A percentile compares a stretch with the other conserved stretches of the same genome.
Evolutionary conservation across 2,329 filamentous ascomycete species (phyloP).

Genomic region (Colletotrichum trifolii): DNA sequence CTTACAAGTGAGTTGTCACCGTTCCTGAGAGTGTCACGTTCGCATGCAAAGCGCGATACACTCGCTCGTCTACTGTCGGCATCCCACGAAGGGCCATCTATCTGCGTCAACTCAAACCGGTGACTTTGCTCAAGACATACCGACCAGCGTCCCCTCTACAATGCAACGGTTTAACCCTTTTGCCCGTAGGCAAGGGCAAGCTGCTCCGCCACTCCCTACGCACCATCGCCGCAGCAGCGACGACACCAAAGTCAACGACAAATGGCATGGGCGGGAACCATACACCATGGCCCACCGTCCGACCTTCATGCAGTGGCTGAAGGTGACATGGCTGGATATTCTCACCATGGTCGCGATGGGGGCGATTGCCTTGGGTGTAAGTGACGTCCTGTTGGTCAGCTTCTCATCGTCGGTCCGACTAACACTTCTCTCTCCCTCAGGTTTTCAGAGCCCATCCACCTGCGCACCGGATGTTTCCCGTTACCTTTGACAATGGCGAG

Average conservation of each 20-base stretch:
- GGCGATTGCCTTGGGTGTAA: slow-evolving; percentile 74
- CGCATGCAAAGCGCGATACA: too few relatives aligned
- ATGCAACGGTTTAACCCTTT: slow-evolving; percentile 23
- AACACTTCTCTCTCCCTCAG: slow-evolving; percentile 46
- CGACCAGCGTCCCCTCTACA: too few relatives aligned
- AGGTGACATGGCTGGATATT: slow-evolving; percentile 74
- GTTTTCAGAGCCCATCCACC: slow-evolving; percentile 73
- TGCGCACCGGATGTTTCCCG: slow-evolving; percentile 74
- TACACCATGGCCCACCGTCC: slow-evolving; percentile 63
- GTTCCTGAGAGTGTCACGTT: too few relatives aligned
- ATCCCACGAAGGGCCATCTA: neutral
- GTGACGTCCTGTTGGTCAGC: slow-evolving; percentile 39
- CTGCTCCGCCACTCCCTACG: slow-evolving; percentile 1
- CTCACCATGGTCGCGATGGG: slow-evolving; percentile 76
- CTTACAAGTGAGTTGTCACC: too few relatives aligned
- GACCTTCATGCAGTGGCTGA: slow-evolving; percentile 76
- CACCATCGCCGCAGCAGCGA: slow-evolving; percentile 24
- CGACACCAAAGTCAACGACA: slow-evolving; percentile 20
- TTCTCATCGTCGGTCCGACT: slow-evolving; percentile 40
- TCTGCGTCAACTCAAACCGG: neutral
- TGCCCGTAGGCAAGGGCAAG: slow-evolving; percentile 8
- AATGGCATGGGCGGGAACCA: slow-evolving; percentile 25
- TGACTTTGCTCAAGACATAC: too few relatives aligned
- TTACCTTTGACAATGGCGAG: slow-evolving; percentile 73
- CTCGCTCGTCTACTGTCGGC: too few relatives aligned